A percentile compares a stretch with the other conserved stretches of the same genome.
Evolutionary conservation across 306 rosid genomes (phyloP).

Genomic region (Rubus idaeus): DNA sequence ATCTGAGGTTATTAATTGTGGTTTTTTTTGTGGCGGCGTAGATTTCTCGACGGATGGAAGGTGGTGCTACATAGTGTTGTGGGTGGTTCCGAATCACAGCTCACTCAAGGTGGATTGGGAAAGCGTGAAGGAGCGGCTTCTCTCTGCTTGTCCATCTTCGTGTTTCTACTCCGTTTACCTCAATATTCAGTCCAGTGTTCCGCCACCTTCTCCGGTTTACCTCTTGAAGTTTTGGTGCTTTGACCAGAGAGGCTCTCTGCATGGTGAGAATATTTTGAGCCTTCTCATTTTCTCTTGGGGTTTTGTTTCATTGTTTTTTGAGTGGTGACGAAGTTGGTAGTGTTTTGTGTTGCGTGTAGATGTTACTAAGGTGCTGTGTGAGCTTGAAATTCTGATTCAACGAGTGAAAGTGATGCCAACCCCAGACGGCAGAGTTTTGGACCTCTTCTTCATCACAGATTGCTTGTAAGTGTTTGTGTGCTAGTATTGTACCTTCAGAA

Average conservation of each 20-base stretch:
- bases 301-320: background rate
- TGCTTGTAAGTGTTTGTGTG: conserved; percentile 54
- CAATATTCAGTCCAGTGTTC: conserved; percentile 32
- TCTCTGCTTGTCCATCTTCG: conserved; percentile 63
- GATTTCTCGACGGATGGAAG: conserved; percentile 86
- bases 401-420: conserved; percentile 90
- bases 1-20: background rate
- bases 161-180: conserved; percentile 49
- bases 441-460: conserved; percentile 78
- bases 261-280: conserved; percentile 40
- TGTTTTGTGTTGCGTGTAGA: conserved; percentile 37
- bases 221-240: conserved; percentile 66
- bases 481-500: background rate
- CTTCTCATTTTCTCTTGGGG: background rate
- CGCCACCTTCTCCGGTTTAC: conserved; percentile 53
- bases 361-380: conserved; percentile 69
- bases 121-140: conserved; percentile 58
- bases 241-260: conserved; percentile 67
- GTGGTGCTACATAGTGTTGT: conserved; percentile 75
- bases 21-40: conserved; percentile 23
- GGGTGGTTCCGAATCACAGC: conserved; percentile 61
- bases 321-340: conserved; percentile 14
- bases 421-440: conserved; percentile 82
- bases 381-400: conserved; percentile 72
- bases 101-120: conserved; percentile 65